Base-by-base conservation (phyloP, 2,329 filamentous ascomycete genomes). In the Pseudocercospora crystallina region DNA sequence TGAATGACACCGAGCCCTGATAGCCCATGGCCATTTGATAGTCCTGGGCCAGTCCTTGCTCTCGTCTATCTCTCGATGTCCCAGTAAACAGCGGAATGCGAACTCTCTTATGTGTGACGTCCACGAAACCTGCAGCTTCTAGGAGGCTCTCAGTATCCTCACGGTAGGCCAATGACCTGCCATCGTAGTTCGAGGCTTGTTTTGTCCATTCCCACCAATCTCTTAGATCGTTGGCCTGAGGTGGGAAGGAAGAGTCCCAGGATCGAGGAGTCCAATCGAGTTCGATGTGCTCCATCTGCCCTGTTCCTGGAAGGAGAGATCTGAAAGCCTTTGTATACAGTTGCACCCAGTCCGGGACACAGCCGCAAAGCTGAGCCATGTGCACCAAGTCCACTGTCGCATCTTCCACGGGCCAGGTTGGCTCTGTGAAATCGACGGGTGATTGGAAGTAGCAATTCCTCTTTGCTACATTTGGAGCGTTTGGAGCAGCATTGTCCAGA, bases 221-320 rank as follows among this genome's bases (percentile, higher is more conserved):
- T 38, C 75, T 49, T 35, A 64, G 70, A 12, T 92, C 73, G 26
- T 78, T 74, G 7, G 85, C 82, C 33, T 81, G 72, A 3, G 71
- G 58, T 9, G 80, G 53, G 14, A 61, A 76, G 11, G 52, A 30
- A 8, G 87, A 71, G 1, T 82, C 81, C 32, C 79, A 78, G 61
- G 88, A 83, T 44, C 82, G 82, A 13, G 90, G 89, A 41, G 80
- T 76, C 70, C 88, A 88, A 69, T 97, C 90, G 47, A 97, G 86
- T 68, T 97, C 92, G 41, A 95, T 82, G 60, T 95, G 90, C 70
- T 97, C 91, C 48, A 96, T 79, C 65, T 79, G 81, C 47, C 91
- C 92, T 35, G 75, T 79, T 1, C 85, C 85, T 1, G 90, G 89
- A 61, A 83, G 84, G 20, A 96, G 77, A 65, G 95, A 88, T 46